Evolutionary conservation across 1,284 basidiomycete genomes (phyloP).

Genomic region (Microbotryomycetes sp.): DNA sequence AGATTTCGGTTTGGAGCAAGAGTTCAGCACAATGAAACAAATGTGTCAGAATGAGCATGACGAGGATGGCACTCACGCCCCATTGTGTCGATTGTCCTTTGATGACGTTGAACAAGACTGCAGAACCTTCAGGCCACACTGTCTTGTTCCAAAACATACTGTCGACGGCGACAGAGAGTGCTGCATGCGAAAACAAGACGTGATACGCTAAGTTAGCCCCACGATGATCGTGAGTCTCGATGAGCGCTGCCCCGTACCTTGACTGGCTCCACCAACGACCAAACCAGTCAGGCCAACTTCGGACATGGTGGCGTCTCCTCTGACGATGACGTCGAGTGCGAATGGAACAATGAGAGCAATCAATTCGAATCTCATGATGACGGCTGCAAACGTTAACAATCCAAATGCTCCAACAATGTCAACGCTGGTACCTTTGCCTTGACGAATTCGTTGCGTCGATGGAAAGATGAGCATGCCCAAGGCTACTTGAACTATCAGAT

Average conservation of each 20-base stretch:
- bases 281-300: slow-evolving; percentile 54
- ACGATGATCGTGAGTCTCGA: not conserved
- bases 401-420: slow-evolving; percentile 41
- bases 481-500: slow-evolving; percentile 58
- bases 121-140: slow-evolving; percentile 81
- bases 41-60: not conserved
- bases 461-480: slow-evolving; percentile 53
- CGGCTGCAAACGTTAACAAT: slow-evolving; percentile 58
- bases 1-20: not conserved
- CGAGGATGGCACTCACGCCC: slow-evolving; percentile 59
- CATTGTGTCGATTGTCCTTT: slow-evolving; percentile 81
- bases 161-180: slow-evolving; percentile 61
- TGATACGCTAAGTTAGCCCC: too few relatives aligned
- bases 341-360: slow-evolving; percentile 60
- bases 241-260: slow-evolving; percentile 54
- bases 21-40: not conserved
- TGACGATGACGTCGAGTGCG: slow-evolving; percentile 53
- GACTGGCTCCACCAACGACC: slow-evolving; percentile 51
- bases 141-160: slow-evolving; percentile 75
- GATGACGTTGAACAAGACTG: slow-evolving; percentile 78
- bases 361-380: slow-evolving; percentile 77
- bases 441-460: slow-evolving; percentile 48
- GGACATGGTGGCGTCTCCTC: slow-evolving; percentile 47
- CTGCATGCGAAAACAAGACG: slow-evolving; percentile 44
- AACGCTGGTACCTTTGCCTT: slow-evolving; percentile 23